These are phyloP conservation scores for Pichia kluyveri DNA, from an alignment of 805 yeast genomes.

Conservation along the genomic window DNA sequence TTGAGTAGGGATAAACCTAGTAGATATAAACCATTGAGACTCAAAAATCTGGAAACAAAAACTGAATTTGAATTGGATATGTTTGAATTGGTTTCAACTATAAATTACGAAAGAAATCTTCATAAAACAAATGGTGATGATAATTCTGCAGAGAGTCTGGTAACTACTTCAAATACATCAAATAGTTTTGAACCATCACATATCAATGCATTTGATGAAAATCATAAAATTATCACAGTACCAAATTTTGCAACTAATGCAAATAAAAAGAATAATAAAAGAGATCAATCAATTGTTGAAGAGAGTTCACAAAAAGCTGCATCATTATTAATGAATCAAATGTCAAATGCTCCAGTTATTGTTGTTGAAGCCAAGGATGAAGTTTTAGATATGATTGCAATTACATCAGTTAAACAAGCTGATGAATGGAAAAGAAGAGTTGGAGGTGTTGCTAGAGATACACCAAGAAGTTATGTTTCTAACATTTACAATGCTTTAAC, in stretches of 20 bases:
- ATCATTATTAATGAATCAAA: constrained; percentile 38
- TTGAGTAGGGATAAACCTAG: constrained; percentile 26
- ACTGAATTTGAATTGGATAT: constrained; percentile 67
- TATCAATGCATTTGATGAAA: constrained; percentile 3
- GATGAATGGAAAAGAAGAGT: constrained; percentile 83
- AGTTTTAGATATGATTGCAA: constrained; percentile 71
- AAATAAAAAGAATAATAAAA: constrained; percentile 62
- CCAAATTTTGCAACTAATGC: constrained; percentile 79
- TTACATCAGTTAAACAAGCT: constrained; percentile 63
- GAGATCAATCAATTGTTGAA: constrained; percentile 69
- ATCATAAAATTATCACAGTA: constrained; percentile 55
- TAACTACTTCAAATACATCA: neutral
- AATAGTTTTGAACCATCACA: neutral
- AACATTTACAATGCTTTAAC: constrained; percentile 63
- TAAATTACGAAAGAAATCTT: constrained; percentile 21
- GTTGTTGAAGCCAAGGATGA: constrained; percentile 79
- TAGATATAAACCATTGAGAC: constrained; percentile 66
- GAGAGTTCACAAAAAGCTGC: constrained; percentile 62
- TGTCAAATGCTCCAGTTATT: constrained; percentile 64
- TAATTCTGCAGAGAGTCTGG: neutral
- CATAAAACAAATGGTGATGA: constrained; percentile 6
- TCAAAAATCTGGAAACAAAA: constrained; percentile 52
- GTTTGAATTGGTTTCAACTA: constrained; percentile 48
- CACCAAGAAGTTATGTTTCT: constrained; percentile 72
- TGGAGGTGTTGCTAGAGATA: constrained; percentile 69